Conservation (phyloP, 345 rosid genomes). For the Linum lewisii region DNA sequence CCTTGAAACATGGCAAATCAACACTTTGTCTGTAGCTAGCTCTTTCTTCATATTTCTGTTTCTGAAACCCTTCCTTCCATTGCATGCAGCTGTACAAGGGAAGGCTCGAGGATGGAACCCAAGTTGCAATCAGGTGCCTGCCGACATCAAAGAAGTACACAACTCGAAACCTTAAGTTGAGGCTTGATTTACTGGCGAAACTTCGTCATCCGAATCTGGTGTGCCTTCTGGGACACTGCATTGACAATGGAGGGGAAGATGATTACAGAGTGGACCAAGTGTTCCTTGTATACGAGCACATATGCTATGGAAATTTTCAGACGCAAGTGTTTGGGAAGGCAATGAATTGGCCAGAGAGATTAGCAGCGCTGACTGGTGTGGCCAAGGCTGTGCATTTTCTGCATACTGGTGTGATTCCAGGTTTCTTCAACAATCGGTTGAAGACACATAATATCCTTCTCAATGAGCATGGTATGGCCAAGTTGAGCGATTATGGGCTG, state of each 20-base stretch:
- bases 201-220: constrained; percentile 45
- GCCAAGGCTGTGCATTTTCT: constrained; percentile 72
- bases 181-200: constrained; percentile 42
- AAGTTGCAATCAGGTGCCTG: constrained; percentile 37
- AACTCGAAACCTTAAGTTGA: constrained; percentile 32
- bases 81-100: constrained; percentile 41
- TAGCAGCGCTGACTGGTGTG: constrained; percentile 41
- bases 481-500: constrained; percentile 70
- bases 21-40: neutral
- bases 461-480: constrained; percentile 48
- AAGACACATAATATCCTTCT: constrained; percentile 59
- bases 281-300: constrained; percentile 36
- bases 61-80: neutral
- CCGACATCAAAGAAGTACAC: constrained; percentile 37
- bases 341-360: constrained; percentile 63
- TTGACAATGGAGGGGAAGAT: constrained; percentile 29
- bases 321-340: constrained; percentile 36
- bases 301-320: constrained; percentile 30
- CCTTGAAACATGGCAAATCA: neutral
- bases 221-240: constrained; percentile 49
- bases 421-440: constrained; percentile 60
- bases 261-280: constrained; percentile 29
- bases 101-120: constrained; percentile 30
- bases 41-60: neutral
- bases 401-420: constrained; percentile 80